Evolutionary conservation across 192 early-diverging fungal species (phyloP), one percentile per base, ranked within the genome.

Genomic region (Dimargaris verticillata): DNA sequence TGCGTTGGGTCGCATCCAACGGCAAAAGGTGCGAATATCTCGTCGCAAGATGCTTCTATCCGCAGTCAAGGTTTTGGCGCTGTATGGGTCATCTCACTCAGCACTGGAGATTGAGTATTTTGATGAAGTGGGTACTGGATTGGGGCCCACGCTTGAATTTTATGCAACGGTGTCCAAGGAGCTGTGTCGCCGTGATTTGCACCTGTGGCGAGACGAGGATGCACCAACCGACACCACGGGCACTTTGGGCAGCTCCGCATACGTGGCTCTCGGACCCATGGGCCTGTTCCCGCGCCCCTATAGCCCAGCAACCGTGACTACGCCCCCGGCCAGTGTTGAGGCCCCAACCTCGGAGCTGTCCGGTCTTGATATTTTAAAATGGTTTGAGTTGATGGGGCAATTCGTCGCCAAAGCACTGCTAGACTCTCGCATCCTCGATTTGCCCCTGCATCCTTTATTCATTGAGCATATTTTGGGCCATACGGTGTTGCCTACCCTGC

Each of bases 141-240:
- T 94, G 5, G 92, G 92, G 0, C 91, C 90, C 0, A 92, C 92
- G 0, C 75, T 93, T 10, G 94, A 97, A 69, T 97, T 97, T 66
- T 97, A 92, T 66, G 71, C 88, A 5, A 69, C 74, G 13, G 82
- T 95, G 2, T 92, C 84, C 14, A 78, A 74, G 38, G 87, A 88
- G 59, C 74, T 92, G 18, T 78, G 79, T 44, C 80, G 81, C 58
- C 72, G 73, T 42, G 62, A 61, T 0, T 61, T 78, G 28, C 77
- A 70, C 48, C 63, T 93, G 54, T 93, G 91, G 91, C 71, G 83
- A 1, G 81, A 86, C 63, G 82, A 0, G 79, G 51, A 79, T 85
- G 13, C 33, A 7, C 33, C 33, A 2, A 38, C 33, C 3, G 7
- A 38, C 7, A 38, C 33, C 33, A 38, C 7, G 33, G 7, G 33